phyloP scores from a whole-genome alignment of 2,329 filamentous ascomycete genomes.

The Diaporthe sp. region DNA sequence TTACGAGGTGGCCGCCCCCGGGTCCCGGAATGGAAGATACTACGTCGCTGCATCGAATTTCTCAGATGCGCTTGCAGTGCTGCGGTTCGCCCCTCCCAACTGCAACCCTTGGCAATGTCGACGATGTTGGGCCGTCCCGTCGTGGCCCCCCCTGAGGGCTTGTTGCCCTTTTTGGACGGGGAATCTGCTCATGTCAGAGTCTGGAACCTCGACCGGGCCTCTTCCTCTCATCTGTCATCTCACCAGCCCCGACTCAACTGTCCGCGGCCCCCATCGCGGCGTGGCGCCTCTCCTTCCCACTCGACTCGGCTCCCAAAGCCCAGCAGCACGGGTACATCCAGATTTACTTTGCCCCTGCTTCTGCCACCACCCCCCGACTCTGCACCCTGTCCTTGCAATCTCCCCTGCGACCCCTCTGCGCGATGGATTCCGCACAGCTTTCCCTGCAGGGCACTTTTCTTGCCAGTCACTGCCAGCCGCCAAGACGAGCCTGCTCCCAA shows the following conservation, averaged over 20 bases:
- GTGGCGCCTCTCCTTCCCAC: constrained; percentile 25
- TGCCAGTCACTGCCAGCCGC: constrained; percentile 9
- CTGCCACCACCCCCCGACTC: constrained; percentile 4
- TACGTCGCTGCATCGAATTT: constrained; percentile 5
- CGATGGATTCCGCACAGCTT: constrained; percentile 34
- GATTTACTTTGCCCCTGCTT: constrained; percentile 26
- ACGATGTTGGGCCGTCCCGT: constrained; percentile 26
- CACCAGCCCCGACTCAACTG: not conserved
- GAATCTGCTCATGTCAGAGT: constrained; percentile 29
- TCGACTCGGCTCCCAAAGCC: not conserved
- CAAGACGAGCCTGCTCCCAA: constrained; percentile 29
- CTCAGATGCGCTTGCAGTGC: constrained; percentile 14
- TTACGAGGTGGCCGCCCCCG: constrained; percentile 5
- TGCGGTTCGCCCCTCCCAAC: constrained; percentile 24
- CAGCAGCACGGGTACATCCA: constrained; percentile 27
- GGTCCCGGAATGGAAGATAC: constrained; percentile 11
- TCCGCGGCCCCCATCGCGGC: constrained; percentile 34
- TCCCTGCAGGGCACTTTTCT: constrained; percentile 22
- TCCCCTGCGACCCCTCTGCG: constrained; percentile 26
- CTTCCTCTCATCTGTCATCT: constrained; percentile 20
- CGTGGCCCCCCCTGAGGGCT: not conserved
- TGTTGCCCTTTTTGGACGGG: not conserved
- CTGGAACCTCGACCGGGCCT: constrained; percentile 28
- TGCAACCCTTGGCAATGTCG: constrained; percentile 15
- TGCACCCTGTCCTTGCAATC: constrained; percentile 33